Evolutionary conservation across 2,329 filamentous ascomycete species (phyloP), one percentile per base, ranked within the genome.

Genomic region (Camillea tinctor): DNA sequence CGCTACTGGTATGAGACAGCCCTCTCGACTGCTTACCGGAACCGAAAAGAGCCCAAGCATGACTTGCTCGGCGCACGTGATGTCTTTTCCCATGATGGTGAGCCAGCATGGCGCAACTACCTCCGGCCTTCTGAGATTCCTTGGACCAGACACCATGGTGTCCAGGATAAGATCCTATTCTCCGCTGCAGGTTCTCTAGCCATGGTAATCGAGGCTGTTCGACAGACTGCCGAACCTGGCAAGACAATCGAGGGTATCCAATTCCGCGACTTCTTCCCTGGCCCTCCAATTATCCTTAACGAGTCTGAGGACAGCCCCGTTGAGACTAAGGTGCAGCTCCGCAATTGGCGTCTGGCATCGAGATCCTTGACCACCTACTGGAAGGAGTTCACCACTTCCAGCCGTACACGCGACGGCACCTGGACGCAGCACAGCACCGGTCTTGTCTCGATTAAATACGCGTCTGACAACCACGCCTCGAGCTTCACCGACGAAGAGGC

Each of bases 71-170:
- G 78, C 1, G 68, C 71, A 0, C 64, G 66, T 1, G 69, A 71
- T 0, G 62, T 70, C 0, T 73, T 72, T 1, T 68, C 68, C 17
- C 69, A 69, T 50, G 67, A 72, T n/a, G 61, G 58, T 6, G 68
- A 72, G 40, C 74, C 74, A 0, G 67, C 66, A 4, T 77, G 74
- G 74, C 69, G 74, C 1, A 73, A 76, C 52, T 68, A 75, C n/a
- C 61, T 77, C 21, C 71, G 71, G n/a, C 64, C 72, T 7, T 66
- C 64, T 11, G 73, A 77, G 54, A 52, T 76, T 1, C 75, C 76
- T 1, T 84, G 84, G 68, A 74, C 81, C 8, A 72, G 78, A 50
- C 80, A 84, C 63, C 82, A 84, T 66, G 67, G 73, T 50, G 79
- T 84, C 59, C 74, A 80, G 50, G 77, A 74, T 62, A 77, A 80